These are phyloP conservation scores for Psidium guajava DNA, from an alignment of 345 rosid species.

Conservation along the genomic window DNA sequence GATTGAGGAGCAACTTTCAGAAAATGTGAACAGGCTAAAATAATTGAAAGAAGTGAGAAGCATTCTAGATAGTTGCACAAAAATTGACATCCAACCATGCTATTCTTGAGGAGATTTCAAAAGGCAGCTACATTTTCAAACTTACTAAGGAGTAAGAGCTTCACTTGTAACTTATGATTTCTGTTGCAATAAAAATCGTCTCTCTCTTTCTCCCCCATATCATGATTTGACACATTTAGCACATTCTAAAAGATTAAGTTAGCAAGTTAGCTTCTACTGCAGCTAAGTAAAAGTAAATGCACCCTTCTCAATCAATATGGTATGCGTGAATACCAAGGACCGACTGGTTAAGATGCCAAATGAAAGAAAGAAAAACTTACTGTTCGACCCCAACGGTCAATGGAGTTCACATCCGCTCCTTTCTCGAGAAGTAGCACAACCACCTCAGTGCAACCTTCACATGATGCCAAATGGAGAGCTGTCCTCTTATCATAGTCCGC, in stretches of 20 bases:
- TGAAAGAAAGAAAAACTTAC: slow-evolving; percentile 19
- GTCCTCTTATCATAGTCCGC: slow-evolving; percentile 56
- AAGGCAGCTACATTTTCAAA: neutral
- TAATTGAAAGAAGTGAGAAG: neutral
- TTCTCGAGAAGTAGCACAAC: slow-evolving; percentile 41
- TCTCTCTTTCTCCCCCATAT: too few relatives aligned
- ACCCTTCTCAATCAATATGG: neutral
- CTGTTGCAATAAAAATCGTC: neutral
- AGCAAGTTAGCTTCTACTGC: neutral
- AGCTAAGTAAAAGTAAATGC: neutral
- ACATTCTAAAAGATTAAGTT: too few relatives aligned
- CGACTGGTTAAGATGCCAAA: neutral
- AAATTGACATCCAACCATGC: neutral
- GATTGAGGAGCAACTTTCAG: neutral
- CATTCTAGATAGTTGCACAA: neutral
- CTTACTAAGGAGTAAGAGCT: neutral
- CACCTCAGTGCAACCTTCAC: slow-evolving; percentile 45
- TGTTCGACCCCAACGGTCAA: slow-evolving; percentile 61
- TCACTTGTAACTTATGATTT: neutral
- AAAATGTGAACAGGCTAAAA: neutral
- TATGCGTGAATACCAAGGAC: neutral
- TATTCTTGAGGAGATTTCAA: neutral
- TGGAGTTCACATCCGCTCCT: slow-evolving; percentile 47
- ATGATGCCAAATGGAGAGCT: slow-evolving; percentile 59
- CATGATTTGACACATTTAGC: too few relatives aligned